Conservation (phyloP, 169 alveolate species). For the Babesia ovis region DNA sequence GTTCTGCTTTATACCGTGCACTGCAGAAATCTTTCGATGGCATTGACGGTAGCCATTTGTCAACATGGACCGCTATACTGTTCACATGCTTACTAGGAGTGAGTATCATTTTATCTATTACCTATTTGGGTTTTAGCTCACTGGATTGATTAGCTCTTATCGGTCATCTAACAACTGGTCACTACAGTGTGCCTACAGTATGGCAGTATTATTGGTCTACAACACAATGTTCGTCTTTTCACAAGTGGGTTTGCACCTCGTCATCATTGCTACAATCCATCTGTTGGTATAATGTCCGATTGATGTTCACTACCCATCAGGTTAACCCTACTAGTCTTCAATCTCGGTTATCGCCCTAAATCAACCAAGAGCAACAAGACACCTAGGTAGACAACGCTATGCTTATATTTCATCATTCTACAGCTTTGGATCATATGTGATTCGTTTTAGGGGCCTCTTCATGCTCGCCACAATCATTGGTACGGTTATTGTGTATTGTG, state of each 20-base stretch:
- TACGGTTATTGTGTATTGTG: neutral
- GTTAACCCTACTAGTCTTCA: neutral
- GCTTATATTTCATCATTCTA: no score
- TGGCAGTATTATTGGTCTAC: conserved; percentile 1
- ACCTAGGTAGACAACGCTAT: no score
- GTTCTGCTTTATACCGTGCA: neutral
- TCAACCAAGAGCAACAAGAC: neutral
- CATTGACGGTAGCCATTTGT: conserved; percentile 11
- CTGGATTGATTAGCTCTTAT: neutral
- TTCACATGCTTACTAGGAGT: neutral
- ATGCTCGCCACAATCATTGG: conserved; percentile 35
- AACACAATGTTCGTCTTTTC: conserved; percentile 17
- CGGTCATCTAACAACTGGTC: neutral
- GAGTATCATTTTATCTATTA: neutral
- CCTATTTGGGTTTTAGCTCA: neutral
- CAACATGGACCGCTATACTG: conserved; percentile 9
- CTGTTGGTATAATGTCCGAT: neutral
- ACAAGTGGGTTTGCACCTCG: neutral
- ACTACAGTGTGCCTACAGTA: conserved; percentile 1
- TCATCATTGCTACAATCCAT: neutral
- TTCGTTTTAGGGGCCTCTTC: neutral
- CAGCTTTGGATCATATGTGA: neutral
- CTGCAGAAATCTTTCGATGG: conserved; percentile 24
- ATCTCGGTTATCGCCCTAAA: neutral
- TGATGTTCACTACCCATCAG: neutral